Base-by-base conservation (phyloP, 192 early-diverging fungal species). In the Backusella liffmaniae region DNA sequence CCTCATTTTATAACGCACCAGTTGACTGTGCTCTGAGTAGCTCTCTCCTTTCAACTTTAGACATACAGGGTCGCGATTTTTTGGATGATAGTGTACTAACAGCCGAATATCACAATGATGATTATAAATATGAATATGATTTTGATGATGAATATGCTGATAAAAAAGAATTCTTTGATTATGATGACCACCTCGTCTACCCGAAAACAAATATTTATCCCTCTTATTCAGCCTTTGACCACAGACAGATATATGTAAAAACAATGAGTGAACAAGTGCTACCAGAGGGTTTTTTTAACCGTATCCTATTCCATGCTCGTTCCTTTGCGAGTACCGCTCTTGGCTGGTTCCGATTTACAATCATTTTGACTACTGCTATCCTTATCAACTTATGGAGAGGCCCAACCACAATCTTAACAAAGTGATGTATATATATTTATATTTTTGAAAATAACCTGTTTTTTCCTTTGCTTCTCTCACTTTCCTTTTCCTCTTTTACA, bases 321-420 rank as follows among this genome's bases (percentile, higher is more conserved):
- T 42, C 73, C 65, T 51, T 86, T 16, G 75, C 83, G 44, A 56
- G 80, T 37, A 73, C 73, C n/a, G 34, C 86, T 67, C 82, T 82
- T 80, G 80, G 83, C 7, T 89, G 88, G 88, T 85, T 82, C 78
- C 78, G 85, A 36, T 89, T 89, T 76, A 66, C 84, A 16, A 67
- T 83, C 18, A 78, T 88, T 37, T 46, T 89, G 56, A 76, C 82
- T 34, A 78, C 84, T 5, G 86, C 86, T 26, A 70, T 86, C 6
- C 70, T 84, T 21, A 85, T 89, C 73, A 86, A 84, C 46, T 42
- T 89, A 36, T 85, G 82, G 42, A 77, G 81, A 41, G 87, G 87
- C 39, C 87, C 87, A 4, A 84, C 84, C 46, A 79, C 73, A 18
- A 44, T 88, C 46, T 72, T 86, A 23, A 35, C 37, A 46, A 70